Evolutionary conservation across 2,329 filamentous ascomycete species (phyloP), one percentile per base, ranked within the genome.

Genomic region (Rhynchosporium graminicola): DNA sequence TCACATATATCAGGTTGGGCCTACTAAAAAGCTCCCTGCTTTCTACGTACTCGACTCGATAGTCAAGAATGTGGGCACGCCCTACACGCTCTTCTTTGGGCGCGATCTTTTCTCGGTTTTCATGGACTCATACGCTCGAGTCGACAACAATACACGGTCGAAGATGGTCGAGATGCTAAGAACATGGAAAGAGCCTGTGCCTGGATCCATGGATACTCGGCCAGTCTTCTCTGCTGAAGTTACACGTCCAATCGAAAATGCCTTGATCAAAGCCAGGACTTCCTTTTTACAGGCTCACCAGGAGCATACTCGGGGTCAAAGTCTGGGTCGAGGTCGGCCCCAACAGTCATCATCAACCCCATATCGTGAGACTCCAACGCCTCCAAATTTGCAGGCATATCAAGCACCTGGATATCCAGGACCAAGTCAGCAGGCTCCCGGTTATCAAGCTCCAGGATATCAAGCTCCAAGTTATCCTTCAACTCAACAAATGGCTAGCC

Each of bases 31-130:
- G 74, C 81, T 99, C 2, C 93, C 95, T 20, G 92, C 95, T n/a
- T 83, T 99, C 33, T 99, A 98, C 78, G 91, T 99, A 68, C 88
- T 99, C 73, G 95, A 99, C 78, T 98, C 94, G 15, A 94, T 99
- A 65, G 93, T 96, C 74, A 99, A 99, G 78, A 98, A 99, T 80
- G 92, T 99, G 65, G 95, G 95, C 65, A 97, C 94, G 0, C 95
- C 95, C 7, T 99, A 99, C 77, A 98, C 94, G 0, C 83, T 98
- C 12, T 98, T 97, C 76, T 90, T 99, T 68, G 92, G 93, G 58
- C 88, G 91, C 46, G 94, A 94, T 73, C 85, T 99, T 45, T 98
- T 94, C 77, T 86, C 88, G 70, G 98, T 92, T 4, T 99, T 97
- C 74, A 97, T 98, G 92, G 91, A 96, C 72, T 91, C 95, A 43